Percentiles rank a stretch among this genome's conserved stretches.
Conservation (phyloP, 179 eudicot genomes). For the Actinidia polygama region DNA sequence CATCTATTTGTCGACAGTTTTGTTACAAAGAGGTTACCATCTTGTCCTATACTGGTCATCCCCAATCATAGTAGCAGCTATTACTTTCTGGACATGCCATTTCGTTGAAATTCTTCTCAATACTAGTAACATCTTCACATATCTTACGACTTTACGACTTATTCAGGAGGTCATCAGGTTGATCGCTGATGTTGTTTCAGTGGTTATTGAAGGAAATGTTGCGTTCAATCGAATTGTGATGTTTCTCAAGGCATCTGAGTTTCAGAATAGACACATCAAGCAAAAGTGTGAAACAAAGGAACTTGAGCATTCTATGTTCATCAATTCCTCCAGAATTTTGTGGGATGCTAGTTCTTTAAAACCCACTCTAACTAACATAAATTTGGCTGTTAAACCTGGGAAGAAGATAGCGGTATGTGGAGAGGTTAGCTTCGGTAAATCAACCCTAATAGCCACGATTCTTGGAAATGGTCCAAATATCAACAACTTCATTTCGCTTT, state of each 20-base stretch:
- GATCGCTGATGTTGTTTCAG: conserved; percentile 61
- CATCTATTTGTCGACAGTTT: conserved; percentile 49
- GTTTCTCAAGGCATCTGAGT: conserved; percentile 64
- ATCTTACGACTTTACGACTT: conserved; percentile 64
- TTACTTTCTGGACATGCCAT: conserved; percentile 69
- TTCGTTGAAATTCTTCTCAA: conserved; percentile 47
- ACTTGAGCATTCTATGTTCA: no score
- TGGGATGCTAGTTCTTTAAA: no score
- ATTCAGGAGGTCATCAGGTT: conserved; percentile 66
- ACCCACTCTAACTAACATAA: no score
- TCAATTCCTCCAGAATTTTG: no score
- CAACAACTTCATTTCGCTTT: conserved; percentile 31
- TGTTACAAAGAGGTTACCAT: conserved; percentile 40
- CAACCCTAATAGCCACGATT: conserved; percentile 23
- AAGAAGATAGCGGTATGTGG: no score
- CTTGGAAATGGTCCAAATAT: conserved; percentile 65
- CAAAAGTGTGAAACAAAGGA: conserved; percentile 15
- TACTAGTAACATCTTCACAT: conserved; percentile 73
- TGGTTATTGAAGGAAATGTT: conserved; percentile 64
- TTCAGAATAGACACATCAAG: conserved; percentile 36
- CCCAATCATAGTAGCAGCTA: conserved; percentile 52
- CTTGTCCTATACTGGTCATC: conserved; percentile 57
- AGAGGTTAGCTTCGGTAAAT: no score
- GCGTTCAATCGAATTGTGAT: conserved; percentile 52
- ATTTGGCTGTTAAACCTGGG: no score